phyloP scores from a whole-genome alignment of 805 yeast genomes.

The Candida boidinii region DNA sequence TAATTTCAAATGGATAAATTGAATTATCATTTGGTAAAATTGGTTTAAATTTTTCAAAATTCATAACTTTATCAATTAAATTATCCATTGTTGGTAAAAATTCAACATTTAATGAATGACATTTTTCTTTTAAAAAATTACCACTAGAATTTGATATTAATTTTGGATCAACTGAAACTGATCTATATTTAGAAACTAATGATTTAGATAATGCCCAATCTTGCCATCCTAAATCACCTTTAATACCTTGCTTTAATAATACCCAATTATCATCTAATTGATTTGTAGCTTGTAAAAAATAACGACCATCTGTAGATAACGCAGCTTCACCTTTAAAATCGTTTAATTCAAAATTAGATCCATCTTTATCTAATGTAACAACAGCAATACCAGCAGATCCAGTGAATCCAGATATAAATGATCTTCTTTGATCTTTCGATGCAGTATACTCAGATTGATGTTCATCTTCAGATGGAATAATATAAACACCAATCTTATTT shows the following conservation, averaged over 20 bases:
- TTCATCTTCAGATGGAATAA: conserved; percentile 74
- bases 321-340: too few species aligned
- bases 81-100: conserved; percentile 50
- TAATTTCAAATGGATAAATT: conserved; percentile 27
- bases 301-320: conserved; percentile 89
- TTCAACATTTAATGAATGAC: conserved; percentile 29
- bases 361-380: conserved; percentile 51
- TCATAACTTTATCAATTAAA: conserved; percentile 72
- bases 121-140: conserved; percentile 25
- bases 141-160: conserved; percentile 48
- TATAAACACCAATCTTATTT: conserved; percentile 41
- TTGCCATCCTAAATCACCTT: conserved; percentile 71
- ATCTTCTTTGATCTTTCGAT: conserved; percentile 71
- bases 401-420: conserved; percentile 77
- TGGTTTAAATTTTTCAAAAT: conserved; percentile 17
- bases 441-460: conserved; percentile 91
- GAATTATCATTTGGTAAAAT: conserved; percentile 14
- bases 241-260: conserved; percentile 68
- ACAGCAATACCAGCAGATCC: conserved; percentile 93
- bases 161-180: conserved; percentile 79
- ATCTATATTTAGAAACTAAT: conserved; percentile 33
- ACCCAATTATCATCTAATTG: conserved; percentile 78
- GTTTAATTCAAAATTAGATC: conserved; percentile 22
- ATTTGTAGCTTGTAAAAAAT: conserved; percentile 81
- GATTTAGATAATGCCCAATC: conserved; percentile 63